Base-by-base conservation (phyloP, 2,329 filamentous ascomycete species). In the Fusarium pilosicola region DNA sequence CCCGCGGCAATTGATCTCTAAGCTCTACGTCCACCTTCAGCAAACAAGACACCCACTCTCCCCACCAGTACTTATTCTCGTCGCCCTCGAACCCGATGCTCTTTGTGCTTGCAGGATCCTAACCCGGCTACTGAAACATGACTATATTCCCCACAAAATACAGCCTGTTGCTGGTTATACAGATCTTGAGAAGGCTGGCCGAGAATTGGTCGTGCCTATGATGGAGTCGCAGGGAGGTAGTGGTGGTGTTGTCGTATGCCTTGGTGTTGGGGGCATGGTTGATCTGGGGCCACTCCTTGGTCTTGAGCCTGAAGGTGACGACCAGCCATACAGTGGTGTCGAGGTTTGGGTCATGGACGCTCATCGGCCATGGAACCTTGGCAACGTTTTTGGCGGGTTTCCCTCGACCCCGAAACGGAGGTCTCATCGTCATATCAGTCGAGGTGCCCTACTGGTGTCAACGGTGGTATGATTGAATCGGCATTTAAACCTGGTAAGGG, bases 91-190 rank as follows among this genome's bases (percentile, higher is more conserved):
- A 80, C 95, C 96, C 62, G 96, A 99, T 85, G 94, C 96, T 73
- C 90, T 99, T 71, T 98, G 96, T 83, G 96, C 95, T 71, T 97
- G 95, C 81, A 94, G 95, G 70, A 98, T 99, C 70, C 90, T 99
- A 54, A 97, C 96, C 6, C 89, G 93, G 57, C 88, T 99, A n/a
- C 88, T 99, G 69, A 98, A 97, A 84, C 93, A 96, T 87, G 96
- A 99, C 86, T 98, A 97, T 81, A 97, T 99, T 76, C 94, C 93
- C 20, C 96, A 98, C 85, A 98, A 98, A 84, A 97, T 98, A 79
- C 94, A 98, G 79, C 96, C 96, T 3, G 92, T 99, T 62, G 91
- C 94, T 26, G 96, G 96, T 62, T 98, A 98, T 90, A 92, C 90
- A 74, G 96, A 98, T 81, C 89, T 99, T 52, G 89, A 94, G 79